Base-by-base conservation (phyloP, 257 asterid species). In the Nicotiana obtusifolia region DNA sequence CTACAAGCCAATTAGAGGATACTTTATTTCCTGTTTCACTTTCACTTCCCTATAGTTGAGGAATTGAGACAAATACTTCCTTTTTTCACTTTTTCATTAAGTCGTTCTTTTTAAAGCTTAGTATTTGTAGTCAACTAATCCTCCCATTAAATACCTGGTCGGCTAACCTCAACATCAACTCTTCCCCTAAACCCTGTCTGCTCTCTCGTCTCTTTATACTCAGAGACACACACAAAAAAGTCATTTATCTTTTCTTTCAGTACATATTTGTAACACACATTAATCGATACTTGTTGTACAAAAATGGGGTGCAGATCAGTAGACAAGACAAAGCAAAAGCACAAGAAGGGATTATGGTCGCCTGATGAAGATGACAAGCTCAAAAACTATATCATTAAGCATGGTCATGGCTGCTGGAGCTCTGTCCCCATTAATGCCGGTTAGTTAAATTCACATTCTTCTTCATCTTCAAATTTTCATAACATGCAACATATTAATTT, bases 361-460 rank as follows among this genome's bases (percentile, higher is more conserved):
- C 97, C 98, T 1, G 98, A 95, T 53, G 98, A 95, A 87, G 98
- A 95, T 61, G 84, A 86, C 20, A 95, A 89, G 92, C 98, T 95
- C 62, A 93, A 71, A 83, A 86, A 84, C 86, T 87, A 95, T 78
- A 81, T 95, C 56, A 80, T 86, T 57, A 84, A 81, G 5, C 76
- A 93, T 77, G 97, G 98, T 35, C 97, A 89, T 69, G 90, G 87
- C 86, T 90, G 95, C 88, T 95, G 98, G 98, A 95, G 90, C 90
- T 90, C 97, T 0, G 90, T 95, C 57, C 91, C 98, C 31, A 31
- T 86, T 89, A 93, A 91, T 88, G 97, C 98, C 2, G 97, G 98
- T 95, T n/a, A 73, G 69, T 88, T 59, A 5, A 37, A 56, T 15
- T 41, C 19, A 9, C 8, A 59, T 47, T 9, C 35, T 47, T 9